Percentiles rank a stretch among this genome's conserved stretches.
Conservation (phyloP, 192 early-diverging fungal genomes). For the Radiomyces spectabilis region DNA sequence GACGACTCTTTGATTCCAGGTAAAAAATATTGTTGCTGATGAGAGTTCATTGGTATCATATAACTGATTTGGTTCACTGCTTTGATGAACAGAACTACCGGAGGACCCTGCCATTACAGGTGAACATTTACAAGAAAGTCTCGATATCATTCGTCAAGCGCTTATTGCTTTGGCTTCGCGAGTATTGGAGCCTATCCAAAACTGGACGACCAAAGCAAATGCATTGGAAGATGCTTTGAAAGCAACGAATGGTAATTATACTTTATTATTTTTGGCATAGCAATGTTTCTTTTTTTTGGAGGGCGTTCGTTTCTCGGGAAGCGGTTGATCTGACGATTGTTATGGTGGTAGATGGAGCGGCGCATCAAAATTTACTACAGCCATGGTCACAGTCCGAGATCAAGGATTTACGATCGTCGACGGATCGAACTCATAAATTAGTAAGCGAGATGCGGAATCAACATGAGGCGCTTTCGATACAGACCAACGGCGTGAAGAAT, state of each 20-base stretch:
- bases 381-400: neutral
- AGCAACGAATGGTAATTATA: neutral
- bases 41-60: neutral
- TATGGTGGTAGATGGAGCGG: neutral
- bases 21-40: neutral
- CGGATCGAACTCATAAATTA: neutral
- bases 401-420: neutral
- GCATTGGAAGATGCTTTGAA: neutral
- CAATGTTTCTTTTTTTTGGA: neutral
- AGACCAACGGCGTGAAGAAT: constrained; percentile 29
- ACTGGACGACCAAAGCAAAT: neutral
- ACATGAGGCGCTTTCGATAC: constrained; percentile 11
- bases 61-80: neutral
- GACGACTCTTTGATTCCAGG: too few species aligned
- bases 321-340: neutral
- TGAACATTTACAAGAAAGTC: neutral
- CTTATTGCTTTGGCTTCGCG: constrained; percentile 1
- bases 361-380: neutral
- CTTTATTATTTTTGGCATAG: neutral
- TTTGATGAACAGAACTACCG: neutral
- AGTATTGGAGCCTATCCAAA: neutral
- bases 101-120: neutral
- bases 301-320: too few species aligned
- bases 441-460: neutral
- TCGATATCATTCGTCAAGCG: neutral